A percentile compares a stretch with the other conserved stretches of the same genome.
Evolutionary conservation across 179 eudicot species (phyloP).

Genomic region (Actinidia arguta): DNA sequence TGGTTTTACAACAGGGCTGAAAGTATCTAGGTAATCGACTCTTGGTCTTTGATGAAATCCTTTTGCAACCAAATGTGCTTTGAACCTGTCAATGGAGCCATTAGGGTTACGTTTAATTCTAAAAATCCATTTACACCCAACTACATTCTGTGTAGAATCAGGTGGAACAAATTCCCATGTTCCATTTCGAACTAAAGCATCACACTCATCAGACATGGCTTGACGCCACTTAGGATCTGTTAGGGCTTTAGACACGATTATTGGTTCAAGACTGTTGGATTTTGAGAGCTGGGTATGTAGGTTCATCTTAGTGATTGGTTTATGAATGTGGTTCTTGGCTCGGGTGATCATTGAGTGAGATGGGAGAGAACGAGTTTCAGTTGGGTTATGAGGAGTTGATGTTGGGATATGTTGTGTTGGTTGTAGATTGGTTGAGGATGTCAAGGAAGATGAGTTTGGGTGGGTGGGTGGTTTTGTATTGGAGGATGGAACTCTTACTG

Average conservation of each 20-base stretch:
- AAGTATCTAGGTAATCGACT: not conserved
- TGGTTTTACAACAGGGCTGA: not conserved
- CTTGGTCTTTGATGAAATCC: constrained; percentile 1
- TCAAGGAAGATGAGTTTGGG: too few species aligned
- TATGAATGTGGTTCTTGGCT: not conserved
- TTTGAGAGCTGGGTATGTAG: not conserved
- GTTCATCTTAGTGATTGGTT: not conserved
- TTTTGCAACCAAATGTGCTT: not conserved
- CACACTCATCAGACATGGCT: not conserved
- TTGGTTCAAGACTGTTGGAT: not conserved
- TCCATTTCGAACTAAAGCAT: not conserved
- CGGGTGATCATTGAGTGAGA: not conserved
- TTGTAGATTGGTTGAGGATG: too few species aligned
- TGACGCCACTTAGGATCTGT: not conserved
- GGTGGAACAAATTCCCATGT: not conserved
- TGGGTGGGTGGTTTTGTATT: too few species aligned
- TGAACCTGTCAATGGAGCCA: not conserved
- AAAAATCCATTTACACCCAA: not conserved
- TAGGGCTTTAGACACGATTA: not conserved
- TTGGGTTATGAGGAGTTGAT: too few species aligned
- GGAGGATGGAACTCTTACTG: too few species aligned
- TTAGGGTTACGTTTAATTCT: not conserved
- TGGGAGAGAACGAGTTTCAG: too few species aligned
- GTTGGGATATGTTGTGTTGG: too few species aligned
- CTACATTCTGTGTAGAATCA: not conserved